Evolutionary conservation across 192 early-diverging fungal species (phyloP).

Genomic region (Lunasporangiospora selenospora): DNA sequence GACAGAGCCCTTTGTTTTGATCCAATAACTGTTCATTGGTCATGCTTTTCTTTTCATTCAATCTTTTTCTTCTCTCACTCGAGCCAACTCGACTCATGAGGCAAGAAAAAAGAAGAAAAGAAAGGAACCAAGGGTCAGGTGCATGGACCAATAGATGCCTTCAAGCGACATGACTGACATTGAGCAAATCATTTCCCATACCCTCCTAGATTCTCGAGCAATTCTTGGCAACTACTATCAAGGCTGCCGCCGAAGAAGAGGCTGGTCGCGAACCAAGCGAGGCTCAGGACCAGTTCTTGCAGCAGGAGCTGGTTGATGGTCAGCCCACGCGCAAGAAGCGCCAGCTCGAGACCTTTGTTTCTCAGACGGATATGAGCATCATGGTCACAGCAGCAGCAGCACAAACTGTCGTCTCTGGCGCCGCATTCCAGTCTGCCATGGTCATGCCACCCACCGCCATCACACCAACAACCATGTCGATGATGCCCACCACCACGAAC

Average conservation of each 20-base stretch:
- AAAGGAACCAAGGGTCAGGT: too few relatives aligned
- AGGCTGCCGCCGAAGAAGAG: conserved; percentile 38
- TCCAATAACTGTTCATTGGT: too few relatives aligned
- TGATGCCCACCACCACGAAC: conserved; percentile 14
- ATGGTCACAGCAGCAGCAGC: conserved; percentile 6
- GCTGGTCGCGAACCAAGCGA: conserved; percentile 1
- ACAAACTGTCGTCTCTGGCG: background rate
- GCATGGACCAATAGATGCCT: too few relatives aligned
- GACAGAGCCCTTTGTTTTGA: too few relatives aligned
- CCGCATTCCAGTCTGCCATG: background rate
- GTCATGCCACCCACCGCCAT: background rate
- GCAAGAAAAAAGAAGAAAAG: too few relatives aligned
- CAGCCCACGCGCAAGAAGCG: conserved; percentile 21
- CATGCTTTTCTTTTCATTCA: too few relatives aligned
- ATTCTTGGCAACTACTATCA: conserved; percentile 30
- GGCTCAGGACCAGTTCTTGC: background rate
- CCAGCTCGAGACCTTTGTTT: conserved; percentile 15
- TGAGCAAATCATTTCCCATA: too few relatives aligned
- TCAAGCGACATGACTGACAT: too few relatives aligned
- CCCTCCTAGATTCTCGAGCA: conserved; percentile 50
- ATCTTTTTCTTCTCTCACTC: too few relatives aligned
- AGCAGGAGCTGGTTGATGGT: background rate
- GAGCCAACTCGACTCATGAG: too few relatives aligned
- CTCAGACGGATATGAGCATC: too few relatives aligned
- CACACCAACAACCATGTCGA: conserved; percentile 22